Base-by-base conservation (phyloP, 148 eudicot genomes). In the Heliamphora exappendiculata region DNA sequence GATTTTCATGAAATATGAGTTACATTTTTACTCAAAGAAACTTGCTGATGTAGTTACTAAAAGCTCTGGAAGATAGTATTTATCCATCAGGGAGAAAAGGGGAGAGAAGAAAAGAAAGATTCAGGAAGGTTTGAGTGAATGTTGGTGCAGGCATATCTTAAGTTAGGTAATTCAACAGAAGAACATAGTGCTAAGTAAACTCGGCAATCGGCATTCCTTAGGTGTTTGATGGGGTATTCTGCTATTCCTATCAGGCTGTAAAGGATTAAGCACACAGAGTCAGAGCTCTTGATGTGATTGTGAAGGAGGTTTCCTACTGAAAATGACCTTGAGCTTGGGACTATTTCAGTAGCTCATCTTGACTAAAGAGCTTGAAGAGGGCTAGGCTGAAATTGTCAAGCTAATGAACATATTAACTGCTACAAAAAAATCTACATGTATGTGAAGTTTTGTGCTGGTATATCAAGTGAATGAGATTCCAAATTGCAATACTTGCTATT, bases 111-210 rank as follows among this genome's bases (percentile, higher is more conserved):
- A 33, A 34, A 63, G n/a, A 63, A 63, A 63, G 3, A 17, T 63
- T 60, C 22, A 63, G 41, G 67, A 63, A 34, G 41, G 31, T 58
- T 63, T 63, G 67, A 62, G n/a, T 64, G 68, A 7, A 64, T 33
- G 42, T 33, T 64, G 31, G 11, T 64, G 68, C 41, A 16, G 66
- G 66, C 14, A 29, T 16, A 62, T 14, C 29, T 62, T 62, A 4
- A 29, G 37, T 28, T 59, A 28, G 13, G 34, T 60, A 60, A 13
- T 28, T 13, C 17, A 60, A 28, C 34, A 12, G 65, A 24, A 31
- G 1, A 12, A 60, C 65, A 12, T 59, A 12, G 65, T 60, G 39
- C 34, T 63, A 6, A 17, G 39, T 63, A 33, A 63, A 63, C 41
- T 29, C 9, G 10, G 37, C 22, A 63, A n/a, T 29, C 9, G 10